Base-by-base conservation (phyloP, 352 stramenopile genomes). In the Phytophthora pluvialis region DNA sequence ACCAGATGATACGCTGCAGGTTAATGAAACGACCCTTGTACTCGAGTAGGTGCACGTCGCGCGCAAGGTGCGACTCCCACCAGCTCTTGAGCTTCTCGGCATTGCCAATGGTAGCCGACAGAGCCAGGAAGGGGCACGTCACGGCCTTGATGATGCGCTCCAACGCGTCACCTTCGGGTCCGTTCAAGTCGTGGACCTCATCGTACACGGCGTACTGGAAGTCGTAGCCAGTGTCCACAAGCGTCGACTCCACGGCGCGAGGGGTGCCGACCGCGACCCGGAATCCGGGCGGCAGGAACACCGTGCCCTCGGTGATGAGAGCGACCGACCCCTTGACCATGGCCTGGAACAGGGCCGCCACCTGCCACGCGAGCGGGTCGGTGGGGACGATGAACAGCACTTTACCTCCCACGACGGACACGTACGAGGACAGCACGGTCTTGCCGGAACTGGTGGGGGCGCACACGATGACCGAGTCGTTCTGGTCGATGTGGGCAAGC, bases 121-220 rank as follows among this genome's bases (percentile, higher is more conserved):
- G 85, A n/a, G 97, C 97, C 61, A 99, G 71, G 66, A 99, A 98
- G 13, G 97, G 97, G 62, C 97, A 99, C 59, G 92, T 97, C 44
- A 97, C 94, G 10, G 86, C 83, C 73, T 97, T 98, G 51, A 98
- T 89, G 57, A 99, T 97, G 46, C 96, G 88, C 77, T 99, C 95
- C n/a, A 99, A 78, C 4, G 96, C 94, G 73, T 98, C 96, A 57
- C 97, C 97, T 70, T 99, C 97, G 0, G 95, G 84, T 46, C 97
- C 97, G 78, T 99, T 98, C 42, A 99, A 73, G 53, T 97, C 98
- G 77, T 99, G 97, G 5, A 99, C 97, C 78, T 99, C 97, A 79
- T 99, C 97, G 64, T 98, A 98, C 28, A 99, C 96, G 2, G 98
- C 92, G 77, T 99, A 99, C 64, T 99, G 93, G 78, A 99, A 99